Conservation (phyloP, 2,329 filamentous ascomycete genomes). For the Nannizzia gypsea region DNA sequence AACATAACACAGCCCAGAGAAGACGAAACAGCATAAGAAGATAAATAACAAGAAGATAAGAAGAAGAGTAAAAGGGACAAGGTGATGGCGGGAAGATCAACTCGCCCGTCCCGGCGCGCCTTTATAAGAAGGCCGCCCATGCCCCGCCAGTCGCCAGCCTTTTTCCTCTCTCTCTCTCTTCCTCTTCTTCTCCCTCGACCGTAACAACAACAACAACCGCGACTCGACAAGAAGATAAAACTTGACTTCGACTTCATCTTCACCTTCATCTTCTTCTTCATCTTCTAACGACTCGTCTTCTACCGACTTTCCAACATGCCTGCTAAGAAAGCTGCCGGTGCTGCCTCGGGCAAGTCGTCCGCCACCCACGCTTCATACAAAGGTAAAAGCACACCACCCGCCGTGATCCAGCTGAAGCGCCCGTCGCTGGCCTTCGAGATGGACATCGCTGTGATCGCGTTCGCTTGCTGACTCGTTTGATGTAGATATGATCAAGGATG, state of each 20-base stretch:
- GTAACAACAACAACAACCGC: conserved; percentile 9
- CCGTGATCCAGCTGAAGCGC: conserved; percentile 13
- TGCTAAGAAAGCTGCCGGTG: conserved; percentile 47
- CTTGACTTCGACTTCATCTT: conserved; percentile 3
- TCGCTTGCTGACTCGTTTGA: conserved; percentile 40
- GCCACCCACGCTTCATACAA: conserved; percentile 53
- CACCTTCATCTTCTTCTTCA: conserved; percentile 11
- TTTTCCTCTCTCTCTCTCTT: conserved; percentile 26
- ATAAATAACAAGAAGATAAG: conserved; percentile 14
- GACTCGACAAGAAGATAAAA: neutral
- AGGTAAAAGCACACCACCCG: conserved; percentile 38
- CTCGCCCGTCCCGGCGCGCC: conserved; percentile 4
- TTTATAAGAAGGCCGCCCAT: conserved; percentile 12
- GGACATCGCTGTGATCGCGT: conserved; percentile 39
- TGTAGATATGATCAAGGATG: conserved; percentile 62
- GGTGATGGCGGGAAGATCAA: neutral
- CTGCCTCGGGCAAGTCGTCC: conserved; percentile 37
- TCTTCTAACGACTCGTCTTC: conserved; percentile 13
- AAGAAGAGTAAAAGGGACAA: conserved; percentile 6
- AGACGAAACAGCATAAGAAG: conserved; percentile 10
- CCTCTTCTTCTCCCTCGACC: conserved; percentile 12
- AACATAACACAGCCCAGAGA: neutral
- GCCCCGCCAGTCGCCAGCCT: conserved; percentile 20
- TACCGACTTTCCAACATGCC: conserved; percentile 40
- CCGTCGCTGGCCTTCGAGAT: conserved; percentile 34